Evolutionary conservation across 2,329 filamentous ascomycete species (phyloP), one percentile per base, ranked within the genome.

Genomic region (Neurospora crassa): DNA sequence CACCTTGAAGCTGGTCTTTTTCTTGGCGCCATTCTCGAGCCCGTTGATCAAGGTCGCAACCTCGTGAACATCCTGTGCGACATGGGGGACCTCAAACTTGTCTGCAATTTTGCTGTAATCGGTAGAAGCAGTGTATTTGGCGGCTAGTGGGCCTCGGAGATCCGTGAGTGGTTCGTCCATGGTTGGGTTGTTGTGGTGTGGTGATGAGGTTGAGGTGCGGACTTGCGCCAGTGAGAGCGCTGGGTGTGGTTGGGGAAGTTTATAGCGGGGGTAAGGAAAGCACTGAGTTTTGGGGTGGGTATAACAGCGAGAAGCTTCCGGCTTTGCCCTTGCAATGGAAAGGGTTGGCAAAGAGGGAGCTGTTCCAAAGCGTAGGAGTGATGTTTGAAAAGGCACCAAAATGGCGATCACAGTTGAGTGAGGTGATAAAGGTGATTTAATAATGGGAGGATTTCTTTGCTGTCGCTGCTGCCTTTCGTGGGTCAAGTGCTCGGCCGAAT

Each of bases 41-140:
- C 83, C 83, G 34, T 84, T 83, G 24, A 96, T 81, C 76, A 98
- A 86, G 69, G 86, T 83, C 3, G 87, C 82, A 71, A 96, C 86
- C 76, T 92, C 86, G 68, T 89, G 84, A 11, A 85, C 83, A 78
- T 97, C 88, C 81, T 97, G 95, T 4, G 86, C 80, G 73, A 84
- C 81, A 79, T 89, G 91, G 1, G 92, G 92, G 34, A 86, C 83
- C 72, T 82, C 81, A 71, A 83, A 78, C 43, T 80, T 80, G 70
- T 69, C 81, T 73, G 76, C 76, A 71, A 75, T 71, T 71, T 75
- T 76, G 69, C 70, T 73, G 63, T 74, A 77, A 24, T 77, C 76
- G 0, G 74, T 77, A 67, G 75, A 76, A 8, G 75, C 74, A 43
- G 70, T 73, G 67, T 76, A 75, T 72, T 71, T 76, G 41, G 69